A percentile compares a stretch with the other conserved stretches of the same genome.
Conservation (phyloP, 805 yeast genomes). For the Saitoella complicata region DNA sequence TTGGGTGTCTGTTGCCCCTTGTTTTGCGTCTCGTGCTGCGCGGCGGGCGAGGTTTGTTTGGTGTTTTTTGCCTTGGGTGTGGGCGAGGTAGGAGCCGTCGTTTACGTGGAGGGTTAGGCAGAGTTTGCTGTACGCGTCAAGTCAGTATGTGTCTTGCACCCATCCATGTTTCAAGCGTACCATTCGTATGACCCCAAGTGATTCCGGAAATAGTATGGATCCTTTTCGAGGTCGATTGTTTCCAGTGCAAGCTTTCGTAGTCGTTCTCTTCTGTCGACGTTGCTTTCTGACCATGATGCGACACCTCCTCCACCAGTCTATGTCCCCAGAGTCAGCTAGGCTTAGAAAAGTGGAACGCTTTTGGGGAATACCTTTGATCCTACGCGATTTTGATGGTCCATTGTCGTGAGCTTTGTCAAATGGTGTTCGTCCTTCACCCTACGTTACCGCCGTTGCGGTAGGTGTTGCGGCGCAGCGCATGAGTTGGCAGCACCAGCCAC, state of each 20-base stretch:
- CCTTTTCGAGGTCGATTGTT: conserved; percentile 29
- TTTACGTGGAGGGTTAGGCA: conserved; percentile 72
- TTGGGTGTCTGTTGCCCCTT: conserved; percentile 3
- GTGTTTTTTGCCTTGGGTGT: conserved; percentile 73
- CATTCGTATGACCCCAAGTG: conserved; percentile 80
- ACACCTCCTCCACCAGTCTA: conserved; percentile 52
- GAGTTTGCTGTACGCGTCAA: conserved; percentile 23
- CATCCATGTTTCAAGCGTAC: too few species aligned
- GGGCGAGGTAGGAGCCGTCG: conserved; percentile 69
- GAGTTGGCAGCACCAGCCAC: too few species aligned
- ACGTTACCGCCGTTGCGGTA: too few species aligned
- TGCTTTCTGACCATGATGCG: conserved; percentile 56
- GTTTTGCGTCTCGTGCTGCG: conserved; percentile 22
- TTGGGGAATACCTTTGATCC: conserved; percentile 68
- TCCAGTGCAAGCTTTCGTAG: conserved; percentile 43
- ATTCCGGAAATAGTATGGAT: conserved; percentile 73
- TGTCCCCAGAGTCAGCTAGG: not conserved
- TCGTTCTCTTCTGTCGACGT: conserved; percentile 51
- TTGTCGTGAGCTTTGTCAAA: conserved; percentile 15
- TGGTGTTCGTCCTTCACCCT: not conserved
- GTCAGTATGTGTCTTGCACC: too few species aligned
- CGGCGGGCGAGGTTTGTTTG: conserved; percentile 55
- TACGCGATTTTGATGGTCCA: conserved; percentile 82
- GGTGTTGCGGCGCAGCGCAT: too few species aligned
- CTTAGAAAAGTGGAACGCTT: conserved; percentile 3